These are phyloP conservation scores for Sclerotinia borealis DNA, from an alignment of 2,329 filamentous ascomycete genomes.

Conservation along the genomic window DNA sequence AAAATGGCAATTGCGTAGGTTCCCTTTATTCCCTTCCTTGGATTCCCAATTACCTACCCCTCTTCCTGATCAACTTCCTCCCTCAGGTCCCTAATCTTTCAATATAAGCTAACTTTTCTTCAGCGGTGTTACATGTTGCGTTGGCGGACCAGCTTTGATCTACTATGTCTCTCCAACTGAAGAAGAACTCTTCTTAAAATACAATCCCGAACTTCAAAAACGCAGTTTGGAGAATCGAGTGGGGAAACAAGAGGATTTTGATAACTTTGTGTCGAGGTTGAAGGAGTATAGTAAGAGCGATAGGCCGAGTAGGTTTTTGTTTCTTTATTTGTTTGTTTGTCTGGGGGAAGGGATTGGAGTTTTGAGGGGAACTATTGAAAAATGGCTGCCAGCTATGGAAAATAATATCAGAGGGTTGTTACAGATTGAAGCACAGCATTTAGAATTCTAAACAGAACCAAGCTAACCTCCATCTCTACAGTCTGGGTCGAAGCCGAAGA, in stretches of 20 bases:
- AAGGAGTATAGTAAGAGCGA: constrained; percentile 89
- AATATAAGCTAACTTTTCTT: constrained; percentile 14
- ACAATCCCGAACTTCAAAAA: constrained; percentile 92
- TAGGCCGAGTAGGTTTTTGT: constrained; percentile 67
- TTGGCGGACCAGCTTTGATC: constrained; percentile 82
- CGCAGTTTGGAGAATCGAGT: constrained; percentile 74
- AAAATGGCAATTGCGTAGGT: constrained; percentile 69
- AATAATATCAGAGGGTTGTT: not conserved
- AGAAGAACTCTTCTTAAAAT: constrained; percentile 85
- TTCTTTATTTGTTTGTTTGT: not conserved
- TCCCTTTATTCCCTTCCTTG: constrained; percentile 10
- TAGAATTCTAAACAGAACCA: not conserved
- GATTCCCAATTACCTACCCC: not conserved
- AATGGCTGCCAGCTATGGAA: constrained; percentile 4
- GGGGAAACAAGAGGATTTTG: constrained; percentile 76
- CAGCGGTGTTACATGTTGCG: constrained; percentile 64
- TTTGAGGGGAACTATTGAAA: not conserved
- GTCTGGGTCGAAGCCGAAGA: constrained; percentile 43
- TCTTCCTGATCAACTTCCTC: not conserved
- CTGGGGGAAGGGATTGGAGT: not conserved
- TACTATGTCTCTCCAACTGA: constrained; percentile 77
- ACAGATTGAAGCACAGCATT: not conserved
- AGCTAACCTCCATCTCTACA: constrained; percentile 18
- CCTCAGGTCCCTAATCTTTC: not conserved
- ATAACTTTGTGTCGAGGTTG: constrained; percentile 75